These are phyloP conservation scores for Pneumocystis sp. DNA, from an alignment of 1,139 yeast species.

Conservation along the genomic window DNA sequence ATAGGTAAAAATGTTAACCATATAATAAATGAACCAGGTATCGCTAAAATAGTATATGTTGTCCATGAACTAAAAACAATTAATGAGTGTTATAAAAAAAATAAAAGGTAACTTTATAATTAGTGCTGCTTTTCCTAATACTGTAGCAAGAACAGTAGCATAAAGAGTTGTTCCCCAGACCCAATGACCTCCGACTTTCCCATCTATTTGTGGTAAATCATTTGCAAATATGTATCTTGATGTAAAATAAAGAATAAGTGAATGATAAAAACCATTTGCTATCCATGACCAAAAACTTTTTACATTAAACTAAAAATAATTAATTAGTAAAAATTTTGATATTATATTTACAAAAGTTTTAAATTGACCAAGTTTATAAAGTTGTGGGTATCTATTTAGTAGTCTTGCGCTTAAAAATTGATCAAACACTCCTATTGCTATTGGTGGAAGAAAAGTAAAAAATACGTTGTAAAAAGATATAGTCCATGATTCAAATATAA, in stretches of 20 bases:
- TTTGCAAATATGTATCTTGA: constrained; percentile 52
- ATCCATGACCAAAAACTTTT: constrained; percentile 97
- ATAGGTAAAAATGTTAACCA: constrained; percentile 84
- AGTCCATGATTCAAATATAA: constrained; percentile 95
- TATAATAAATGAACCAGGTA: constrained; percentile 78
- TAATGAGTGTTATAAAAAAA: not conserved
- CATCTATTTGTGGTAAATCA: constrained; percentile 38
- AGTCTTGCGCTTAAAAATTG: constrained; percentile 87
- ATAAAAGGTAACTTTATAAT: constrained; percentile 38
- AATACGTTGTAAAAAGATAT: constrained; percentile 91
- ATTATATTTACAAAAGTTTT: constrained; percentile 39
- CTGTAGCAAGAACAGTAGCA: constrained; percentile 77
- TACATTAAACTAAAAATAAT: constrained; percentile 44
- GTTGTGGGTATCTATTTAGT: constrained; percentile 79
- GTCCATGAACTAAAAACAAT: constrained; percentile 51
- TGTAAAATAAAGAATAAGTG: constrained; percentile 68
- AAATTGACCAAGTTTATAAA: constrained; percentile 79
- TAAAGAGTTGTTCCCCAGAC: constrained; percentile 85
- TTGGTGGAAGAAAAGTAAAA: constrained; percentile 89
- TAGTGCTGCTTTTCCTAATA: constrained; percentile 87
- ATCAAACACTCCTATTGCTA: constrained; percentile 90
- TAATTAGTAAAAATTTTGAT: not conserved
- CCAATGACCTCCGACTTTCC: constrained; percentile 81
- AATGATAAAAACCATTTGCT: constrained; percentile 84
- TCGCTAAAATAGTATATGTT: constrained; percentile 75